These are phyloP conservation scores for Acanthamoeba lenticulata DNA, from an alignment of 208 protist genomes.

Conservation along the genomic window DNA sequence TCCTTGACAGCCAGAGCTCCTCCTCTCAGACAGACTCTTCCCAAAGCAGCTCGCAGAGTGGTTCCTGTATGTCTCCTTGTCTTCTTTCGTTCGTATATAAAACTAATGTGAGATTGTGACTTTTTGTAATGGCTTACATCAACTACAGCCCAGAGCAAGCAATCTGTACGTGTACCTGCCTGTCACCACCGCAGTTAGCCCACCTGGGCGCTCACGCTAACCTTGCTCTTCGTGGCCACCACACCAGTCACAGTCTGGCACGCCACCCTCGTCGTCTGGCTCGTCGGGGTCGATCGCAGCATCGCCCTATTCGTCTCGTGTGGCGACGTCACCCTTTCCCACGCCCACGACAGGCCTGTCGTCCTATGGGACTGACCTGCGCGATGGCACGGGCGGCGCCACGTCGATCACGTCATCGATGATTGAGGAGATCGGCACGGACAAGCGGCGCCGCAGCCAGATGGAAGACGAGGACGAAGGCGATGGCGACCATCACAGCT, in stretches of 20 bases:
- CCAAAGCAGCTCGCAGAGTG: background rate
- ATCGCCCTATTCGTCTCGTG: background rate
- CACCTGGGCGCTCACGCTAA: too few relatives aligned
- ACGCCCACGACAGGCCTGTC: slow-evolving; percentile 14
- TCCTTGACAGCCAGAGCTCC: background rate
- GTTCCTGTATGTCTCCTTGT: background rate
- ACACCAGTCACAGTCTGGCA: background rate
- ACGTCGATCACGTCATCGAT: background rate
- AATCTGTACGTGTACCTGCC: too few relatives aligned
- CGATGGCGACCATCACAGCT: background rate
- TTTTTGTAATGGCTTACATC: background rate
- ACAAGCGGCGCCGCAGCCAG: background rate
- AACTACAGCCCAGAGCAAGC: background rate
- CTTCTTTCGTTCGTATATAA: background rate
- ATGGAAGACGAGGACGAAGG: background rate
- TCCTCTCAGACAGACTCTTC: slow-evolving; percentile 2
- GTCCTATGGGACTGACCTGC: background rate
- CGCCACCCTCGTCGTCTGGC: background rate
- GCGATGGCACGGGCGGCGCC: background rate
- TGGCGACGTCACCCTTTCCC: background rate
- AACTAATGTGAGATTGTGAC: background rate
- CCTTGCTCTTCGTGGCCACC: background rate
- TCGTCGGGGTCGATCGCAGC: background rate
- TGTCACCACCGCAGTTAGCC: background rate
- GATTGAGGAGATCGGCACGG: background rate